phyloP scores from a whole-genome alignment of 2,329 filamentous ascomycete genomes.

The Sporothrix globosa region DNA sequence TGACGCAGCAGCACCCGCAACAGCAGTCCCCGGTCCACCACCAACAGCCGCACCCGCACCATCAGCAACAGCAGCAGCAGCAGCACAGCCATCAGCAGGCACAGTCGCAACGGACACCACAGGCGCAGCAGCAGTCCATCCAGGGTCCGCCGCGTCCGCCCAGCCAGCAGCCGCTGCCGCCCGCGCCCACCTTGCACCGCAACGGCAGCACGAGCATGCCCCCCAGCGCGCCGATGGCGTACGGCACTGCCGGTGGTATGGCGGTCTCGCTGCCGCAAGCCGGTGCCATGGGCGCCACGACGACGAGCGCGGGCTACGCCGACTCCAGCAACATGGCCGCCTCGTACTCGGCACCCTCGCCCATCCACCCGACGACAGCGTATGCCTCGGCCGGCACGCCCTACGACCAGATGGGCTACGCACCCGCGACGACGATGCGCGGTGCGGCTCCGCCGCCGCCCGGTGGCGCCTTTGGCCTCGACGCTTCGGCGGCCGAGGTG shows the following conservation, averaged over 20 bases:
- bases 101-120: too few relatives aligned
- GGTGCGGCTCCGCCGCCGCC: conserved; percentile 51
- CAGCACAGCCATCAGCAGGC: not conserved
- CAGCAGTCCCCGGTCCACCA: conserved; percentile 41
- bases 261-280: not conserved
- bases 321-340: conserved; percentile 18
- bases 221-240: not conserved
- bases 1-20: conserved; percentile 25
- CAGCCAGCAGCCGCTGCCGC: conserved; percentile 41
- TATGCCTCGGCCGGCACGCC: conserved; percentile 68
- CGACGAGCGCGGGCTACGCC: conserved; percentile 10
- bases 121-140: not conserved
- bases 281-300: not conserved
- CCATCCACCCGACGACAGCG: conserved; percentile 58
- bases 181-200: conserved; percentile 48
- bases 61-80: not conserved
- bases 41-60: conserved; percentile 20
- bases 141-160: conserved; percentile 38
- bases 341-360: conserved; percentile 57
- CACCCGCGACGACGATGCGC: conserved; percentile 66
- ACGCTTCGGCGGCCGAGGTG: conserved; percentile 15
- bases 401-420: conserved; percentile 78
- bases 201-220: conserved; percentile 22
- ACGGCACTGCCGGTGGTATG: not conserved
- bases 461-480: conserved; percentile 49